phyloP scores from a whole-genome alignment of 495 filamentous ascomycete species.

The Podospora fimiseda region DNA sequence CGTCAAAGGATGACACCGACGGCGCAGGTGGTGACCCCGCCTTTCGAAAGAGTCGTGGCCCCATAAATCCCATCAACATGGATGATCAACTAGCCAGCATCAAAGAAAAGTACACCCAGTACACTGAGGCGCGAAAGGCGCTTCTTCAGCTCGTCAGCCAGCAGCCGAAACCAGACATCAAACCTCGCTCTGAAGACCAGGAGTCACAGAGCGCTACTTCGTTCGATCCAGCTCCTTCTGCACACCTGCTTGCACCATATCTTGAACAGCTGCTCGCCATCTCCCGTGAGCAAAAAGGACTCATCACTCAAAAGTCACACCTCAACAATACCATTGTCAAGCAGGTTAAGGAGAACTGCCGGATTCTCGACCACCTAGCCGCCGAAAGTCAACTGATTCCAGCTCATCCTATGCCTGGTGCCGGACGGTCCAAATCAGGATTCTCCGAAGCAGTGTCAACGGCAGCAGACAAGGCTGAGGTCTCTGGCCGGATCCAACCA shows the following conservation, averaged over 20 bases:
- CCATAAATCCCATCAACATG: constrained; percentile 33
- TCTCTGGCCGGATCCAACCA: constrained; percentile 34
- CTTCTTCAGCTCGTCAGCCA: constrained; percentile 33
- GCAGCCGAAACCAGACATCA: constrained; percentile 26
- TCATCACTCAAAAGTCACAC: constrained; percentile 60
- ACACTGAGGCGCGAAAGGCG: constrained; percentile 38
- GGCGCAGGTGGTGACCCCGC: constrained; percentile 33
- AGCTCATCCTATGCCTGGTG: constrained; percentile 47
- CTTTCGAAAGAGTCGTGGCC: constrained; percentile 12
- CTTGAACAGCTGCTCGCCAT: constrained; percentile 49
- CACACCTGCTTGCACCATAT: constrained; percentile 47
- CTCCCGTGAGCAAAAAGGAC: constrained; percentile 54
- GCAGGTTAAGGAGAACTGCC: constrained; percentile 52
- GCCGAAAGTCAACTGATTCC: constrained; percentile 67
- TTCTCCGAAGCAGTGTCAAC: constrained; percentile 18
- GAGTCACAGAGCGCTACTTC: constrained; percentile 15
- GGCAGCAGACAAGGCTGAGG: constrained; percentile 23
- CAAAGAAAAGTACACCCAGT: constrained; percentile 42
- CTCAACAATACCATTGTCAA: constrained; percentile 51
- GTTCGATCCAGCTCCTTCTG: constrained; percentile 11
- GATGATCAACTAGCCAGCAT: constrained; percentile 43
- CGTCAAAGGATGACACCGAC: constrained; percentile 39
- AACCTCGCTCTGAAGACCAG: constrained; percentile 21
- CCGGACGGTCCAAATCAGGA: constrained; percentile 15
- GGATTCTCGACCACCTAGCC: constrained; percentile 51